Evolutionary conservation across 2,329 filamentous ascomycete genomes (phyloP).

Genomic region (Cladobotryum protrusum): DNA sequence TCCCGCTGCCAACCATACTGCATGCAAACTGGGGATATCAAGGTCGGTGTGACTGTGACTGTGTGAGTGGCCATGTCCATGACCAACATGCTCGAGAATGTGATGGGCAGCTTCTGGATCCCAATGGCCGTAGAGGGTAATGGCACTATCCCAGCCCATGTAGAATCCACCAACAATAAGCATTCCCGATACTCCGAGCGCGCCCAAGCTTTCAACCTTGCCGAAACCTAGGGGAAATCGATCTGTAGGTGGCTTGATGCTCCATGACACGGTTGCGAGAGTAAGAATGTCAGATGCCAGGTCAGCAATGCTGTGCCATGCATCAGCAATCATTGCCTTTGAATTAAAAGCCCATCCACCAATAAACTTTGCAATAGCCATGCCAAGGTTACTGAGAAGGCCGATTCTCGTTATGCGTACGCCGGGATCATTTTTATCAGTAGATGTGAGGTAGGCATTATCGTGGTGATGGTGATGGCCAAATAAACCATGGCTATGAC

Average conservation of each 20-base stretch:
- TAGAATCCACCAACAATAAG: conserved; percentile 83
- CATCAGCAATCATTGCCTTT: conserved; percentile 86
- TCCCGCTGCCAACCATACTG: conserved; percentile 86
- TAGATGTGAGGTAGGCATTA: conserved; percentile 87
- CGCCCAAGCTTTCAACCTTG: conserved; percentile 95
- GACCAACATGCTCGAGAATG: conserved; percentile 47
- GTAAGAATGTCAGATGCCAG: conserved; percentile 93
- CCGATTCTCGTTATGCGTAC: conserved; percentile 57
- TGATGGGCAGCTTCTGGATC: conserved; percentile 64
- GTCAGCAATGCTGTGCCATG: conserved; percentile 91
- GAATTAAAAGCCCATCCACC: conserved; percentile 95
- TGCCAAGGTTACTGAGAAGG: conserved; percentile 75
- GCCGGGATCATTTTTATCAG: conserved; percentile 66
- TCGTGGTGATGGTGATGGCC: conserved; percentile 74
- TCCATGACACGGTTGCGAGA: conserved; percentile 89
- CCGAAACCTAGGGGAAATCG: conserved; percentile 88
- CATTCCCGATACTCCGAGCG: conserved; percentile 86
- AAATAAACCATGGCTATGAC: conserved; percentile 49
- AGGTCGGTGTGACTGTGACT: conserved; percentile 42
- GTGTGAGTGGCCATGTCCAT: conserved; percentile 58
- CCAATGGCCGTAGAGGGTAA: conserved; percentile 64
- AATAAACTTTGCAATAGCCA: conserved; percentile 88
- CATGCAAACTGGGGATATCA: conserved; percentile 76
- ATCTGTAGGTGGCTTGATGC: conserved; percentile 74
- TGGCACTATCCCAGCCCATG: conserved; percentile 75